phyloP scores from a whole-genome alignment of 306 rosid species.

The Argentina anserina region DNA sequence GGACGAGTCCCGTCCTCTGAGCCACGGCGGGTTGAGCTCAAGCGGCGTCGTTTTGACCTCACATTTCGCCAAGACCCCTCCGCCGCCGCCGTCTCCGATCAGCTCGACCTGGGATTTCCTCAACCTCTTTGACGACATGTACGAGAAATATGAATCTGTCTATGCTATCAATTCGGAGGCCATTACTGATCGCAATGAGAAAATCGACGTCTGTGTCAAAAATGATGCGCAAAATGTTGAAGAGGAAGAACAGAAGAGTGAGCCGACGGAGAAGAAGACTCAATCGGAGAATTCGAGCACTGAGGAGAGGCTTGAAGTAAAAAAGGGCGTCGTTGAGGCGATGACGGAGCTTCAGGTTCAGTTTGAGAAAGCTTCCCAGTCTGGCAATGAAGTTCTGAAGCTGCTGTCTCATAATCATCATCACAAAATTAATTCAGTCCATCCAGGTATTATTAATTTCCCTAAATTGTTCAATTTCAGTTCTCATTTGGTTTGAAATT shows the following conservation, averaged over 20 bases:
- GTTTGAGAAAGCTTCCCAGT: slow-evolving; percentile 59
- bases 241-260: slow-evolving; percentile 14
- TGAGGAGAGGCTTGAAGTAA: not conserved
- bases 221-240: not conserved
- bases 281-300: slow-evolving; percentile 8
- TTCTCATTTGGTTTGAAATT: too few species aligned
- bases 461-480: not conserved
- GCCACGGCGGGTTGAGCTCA: not conserved
- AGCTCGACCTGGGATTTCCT: slow-evolving; percentile 78
- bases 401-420: slow-evolving; percentile 44
- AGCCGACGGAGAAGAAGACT: slow-evolving; percentile 18
- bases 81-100: slow-evolving; percentile 63
- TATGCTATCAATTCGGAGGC: slow-evolving; percentile 25
- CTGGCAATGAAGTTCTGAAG: slow-evolving; percentile 50
- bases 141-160: slow-evolving; percentile 54
- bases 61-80: slow-evolving; percentile 7
- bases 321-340: slow-evolving; percentile 36
- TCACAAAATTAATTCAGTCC: slow-evolving; percentile 28
- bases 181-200: slow-evolving; percentile 4
- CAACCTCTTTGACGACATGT: slow-evolving; percentile 63
- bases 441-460: slow-evolving; percentile 36
- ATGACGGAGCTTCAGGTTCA: slow-evolving; percentile 57
- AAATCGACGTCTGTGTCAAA: not conserved
- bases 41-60: not conserved
- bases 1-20: slow-evolving; percentile 19